A percentile compares a stretch with the other conserved stretches of the same genome.
phyloP scores from a whole-genome alignment of 768 basidiomycete species.

The Tulasnella sp. region DNA sequence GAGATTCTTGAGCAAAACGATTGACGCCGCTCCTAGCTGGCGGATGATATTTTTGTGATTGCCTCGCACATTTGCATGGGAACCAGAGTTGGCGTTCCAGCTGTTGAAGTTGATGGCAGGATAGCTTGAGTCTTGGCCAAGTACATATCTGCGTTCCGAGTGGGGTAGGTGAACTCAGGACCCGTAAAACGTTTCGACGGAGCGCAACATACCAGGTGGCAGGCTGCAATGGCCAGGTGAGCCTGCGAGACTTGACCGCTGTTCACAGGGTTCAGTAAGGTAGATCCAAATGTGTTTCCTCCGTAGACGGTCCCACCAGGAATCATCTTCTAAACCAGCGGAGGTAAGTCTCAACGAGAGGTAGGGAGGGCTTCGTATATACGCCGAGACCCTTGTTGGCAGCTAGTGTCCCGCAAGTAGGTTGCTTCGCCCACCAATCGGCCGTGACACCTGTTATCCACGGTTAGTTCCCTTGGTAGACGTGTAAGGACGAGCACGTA shows the following conservation, averaged over 20 bases:
- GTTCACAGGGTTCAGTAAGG: conserved; percentile 45
- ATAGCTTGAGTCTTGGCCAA: conserved; percentile 53
- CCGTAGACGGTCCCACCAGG: conserved; percentile 43
- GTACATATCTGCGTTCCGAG: conserved; percentile 34
- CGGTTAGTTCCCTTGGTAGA: not conserved
- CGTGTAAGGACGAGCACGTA: not conserved
- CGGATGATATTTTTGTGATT: conserved; percentile 37
- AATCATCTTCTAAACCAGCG: conserved; percentile 37
- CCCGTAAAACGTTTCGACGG: conserved; percentile 21
- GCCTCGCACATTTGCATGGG: conserved; percentile 32
- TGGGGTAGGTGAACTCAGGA: conserved; percentile 31
- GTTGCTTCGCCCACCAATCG: conserved; percentile 59
- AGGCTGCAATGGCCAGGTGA: conserved; percentile 57
- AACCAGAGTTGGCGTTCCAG: conserved; percentile 28
- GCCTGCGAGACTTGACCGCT: conserved; percentile 45
- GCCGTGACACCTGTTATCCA: conserved; percentile 13
- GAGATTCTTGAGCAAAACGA: conserved; percentile 52
- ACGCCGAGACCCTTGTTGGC: conserved; percentile 54
- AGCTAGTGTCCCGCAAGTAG: conserved; percentile 30
- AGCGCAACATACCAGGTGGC: conserved; percentile 41
- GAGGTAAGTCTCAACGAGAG: not conserved
- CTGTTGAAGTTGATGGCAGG: conserved; percentile 63
- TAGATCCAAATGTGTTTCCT: conserved; percentile 38
- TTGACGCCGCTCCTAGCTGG: conserved; percentile 48
- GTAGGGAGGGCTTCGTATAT: conserved; percentile 19